Evolutionary conservation across 2,329 filamentous ascomycete genomes (phyloP).

Genomic region (Sclerotinia spermophila): DNA sequence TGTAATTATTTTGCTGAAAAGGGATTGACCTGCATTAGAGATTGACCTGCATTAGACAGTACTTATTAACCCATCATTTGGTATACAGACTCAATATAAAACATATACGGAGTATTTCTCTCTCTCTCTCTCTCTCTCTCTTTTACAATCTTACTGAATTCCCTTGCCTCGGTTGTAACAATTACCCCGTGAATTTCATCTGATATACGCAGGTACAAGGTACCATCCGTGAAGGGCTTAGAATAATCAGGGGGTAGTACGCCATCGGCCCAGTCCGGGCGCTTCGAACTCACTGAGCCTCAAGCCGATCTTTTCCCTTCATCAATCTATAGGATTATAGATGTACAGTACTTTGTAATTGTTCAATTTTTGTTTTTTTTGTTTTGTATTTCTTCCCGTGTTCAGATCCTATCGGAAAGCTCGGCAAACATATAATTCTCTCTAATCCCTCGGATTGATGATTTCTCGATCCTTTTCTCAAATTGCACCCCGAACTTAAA

Average conservation of each 20-base stretch:
- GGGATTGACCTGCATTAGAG: neutral
- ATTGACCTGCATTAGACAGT: neutral
- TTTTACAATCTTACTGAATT: no score
- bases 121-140: no score
- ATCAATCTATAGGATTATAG: neutral
- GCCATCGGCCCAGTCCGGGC: constrained; percentile 3
- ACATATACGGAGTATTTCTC: neutral
- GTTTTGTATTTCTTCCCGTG: neutral
- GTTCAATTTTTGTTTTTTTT: neutral
- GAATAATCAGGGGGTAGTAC: constrained; percentile 6
- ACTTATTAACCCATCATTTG: neutral
- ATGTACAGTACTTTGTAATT: neutral
- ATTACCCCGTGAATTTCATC: constrained; percentile 6
- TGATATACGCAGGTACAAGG: constrained; percentile 3
- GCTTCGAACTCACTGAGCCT: constrained; percentile 10
- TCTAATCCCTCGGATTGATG: neutral
- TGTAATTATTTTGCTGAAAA: neutral
- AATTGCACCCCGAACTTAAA: neutral
- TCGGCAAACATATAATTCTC: neutral
- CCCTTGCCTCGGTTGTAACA: neutral
- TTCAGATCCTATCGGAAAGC: neutral
- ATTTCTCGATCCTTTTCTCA: neutral
- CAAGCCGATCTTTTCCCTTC: neutral
- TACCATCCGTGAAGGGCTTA: neutral
- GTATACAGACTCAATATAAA: neutral